These are phyloP conservation scores for Mycosphaerella sp. DNA, from an alignment of 2,329 filamentous ascomycete genomes.

Conservation along the genomic window DNA sequence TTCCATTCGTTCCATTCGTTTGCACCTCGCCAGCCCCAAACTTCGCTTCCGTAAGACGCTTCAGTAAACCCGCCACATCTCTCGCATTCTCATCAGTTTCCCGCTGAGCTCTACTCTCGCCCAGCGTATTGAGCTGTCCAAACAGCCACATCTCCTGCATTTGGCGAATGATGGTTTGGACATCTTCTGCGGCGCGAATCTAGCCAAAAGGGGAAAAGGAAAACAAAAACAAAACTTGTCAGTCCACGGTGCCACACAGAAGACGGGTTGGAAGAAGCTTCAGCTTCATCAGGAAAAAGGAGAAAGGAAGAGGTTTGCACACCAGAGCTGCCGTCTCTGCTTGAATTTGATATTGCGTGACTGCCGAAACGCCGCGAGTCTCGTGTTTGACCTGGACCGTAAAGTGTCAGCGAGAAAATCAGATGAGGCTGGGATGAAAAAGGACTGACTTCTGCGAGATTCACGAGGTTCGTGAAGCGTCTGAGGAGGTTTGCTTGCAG, in stretches of 20 bases:
- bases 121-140: conserved; percentile 55
- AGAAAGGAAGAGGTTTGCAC: conserved; percentile 1
- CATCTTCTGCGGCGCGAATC: conserved; percentile 57
- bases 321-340: conserved; percentile 55
- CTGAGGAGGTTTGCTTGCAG: conserved; percentile 41
- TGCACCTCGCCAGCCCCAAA: background rate
- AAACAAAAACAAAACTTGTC: background rate
- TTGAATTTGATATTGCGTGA: conserved; percentile 52
- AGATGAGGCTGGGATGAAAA: no score
- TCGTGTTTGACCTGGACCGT: conserved; percentile 42
- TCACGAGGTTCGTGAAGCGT: conserved; percentile 52
- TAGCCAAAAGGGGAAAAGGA: conserved; percentile 22
- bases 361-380: conserved; percentile 51
- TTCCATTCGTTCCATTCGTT: background rate
- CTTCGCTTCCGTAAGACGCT: conserved; percentile 22
- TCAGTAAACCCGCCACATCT: conserved; percentile 43
- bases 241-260: conserved; percentile 9
- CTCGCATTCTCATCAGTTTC: conserved; percentile 43
- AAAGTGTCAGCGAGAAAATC: background rate
- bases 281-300: background rate
- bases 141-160: conserved; percentile 64
- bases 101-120: conserved; percentile 36
- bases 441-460: conserved; percentile 44
- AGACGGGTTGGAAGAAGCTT: background rate
- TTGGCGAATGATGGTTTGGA: conserved; percentile 53